Conservation (phyloP, 345 rosid species). For the Eucalyptus sp. region DNA sequence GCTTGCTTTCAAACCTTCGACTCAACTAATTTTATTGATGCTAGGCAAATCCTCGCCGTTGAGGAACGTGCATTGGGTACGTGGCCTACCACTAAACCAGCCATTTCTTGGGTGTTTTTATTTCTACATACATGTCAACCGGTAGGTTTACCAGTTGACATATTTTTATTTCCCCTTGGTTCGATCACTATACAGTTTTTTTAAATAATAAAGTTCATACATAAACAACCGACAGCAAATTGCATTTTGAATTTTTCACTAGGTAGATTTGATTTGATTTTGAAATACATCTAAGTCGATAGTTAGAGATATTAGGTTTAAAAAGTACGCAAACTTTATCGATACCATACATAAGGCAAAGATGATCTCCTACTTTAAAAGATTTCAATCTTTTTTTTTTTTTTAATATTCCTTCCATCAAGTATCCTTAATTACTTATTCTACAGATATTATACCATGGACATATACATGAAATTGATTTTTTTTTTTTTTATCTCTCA, state of each 20-base stretch:
- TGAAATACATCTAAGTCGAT: neutral
- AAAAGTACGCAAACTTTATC: too few species aligned
- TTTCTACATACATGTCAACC: neutral
- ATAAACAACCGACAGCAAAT: neutral
- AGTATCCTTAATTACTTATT: too few species aligned
- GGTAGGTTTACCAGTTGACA: too few species aligned
- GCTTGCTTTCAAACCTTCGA: fast-evolving
- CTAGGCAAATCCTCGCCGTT: too few species aligned
- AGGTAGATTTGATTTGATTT: neutral
- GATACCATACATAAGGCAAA: too few species aligned
- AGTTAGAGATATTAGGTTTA: neutral
- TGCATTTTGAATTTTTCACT: neutral
- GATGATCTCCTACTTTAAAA: too few species aligned
- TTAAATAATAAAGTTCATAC: neutral
- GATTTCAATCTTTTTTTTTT: too few species aligned
- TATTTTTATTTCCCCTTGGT: neutral
- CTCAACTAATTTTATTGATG: too few species aligned
- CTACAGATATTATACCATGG: neutral
- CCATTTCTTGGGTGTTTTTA: neutral
- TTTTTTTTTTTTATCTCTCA: too few species aligned
- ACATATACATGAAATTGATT: neutral
- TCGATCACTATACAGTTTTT: neutral
- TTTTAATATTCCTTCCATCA: neutral
- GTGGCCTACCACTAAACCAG: neutral
- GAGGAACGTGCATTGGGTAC: too few species aligned